Evolutionary conservation across 257 asterid species (phyloP).

Genomic region (Petunia axillaris): DNA sequence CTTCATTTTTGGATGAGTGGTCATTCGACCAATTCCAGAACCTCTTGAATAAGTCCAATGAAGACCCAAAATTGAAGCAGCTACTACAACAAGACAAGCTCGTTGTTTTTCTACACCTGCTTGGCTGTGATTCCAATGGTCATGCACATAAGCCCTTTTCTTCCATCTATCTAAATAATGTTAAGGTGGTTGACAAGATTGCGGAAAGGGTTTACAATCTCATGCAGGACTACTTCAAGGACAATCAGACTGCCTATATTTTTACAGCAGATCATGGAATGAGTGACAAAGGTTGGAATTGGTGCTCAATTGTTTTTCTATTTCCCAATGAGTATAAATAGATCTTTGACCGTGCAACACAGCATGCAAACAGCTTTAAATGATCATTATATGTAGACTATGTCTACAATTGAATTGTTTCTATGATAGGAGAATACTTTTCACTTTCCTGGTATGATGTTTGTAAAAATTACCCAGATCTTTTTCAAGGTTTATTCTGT

Average conservation of each 20-base stretch:
- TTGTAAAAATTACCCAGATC: neutral
- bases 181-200: constrained; percentile 91
- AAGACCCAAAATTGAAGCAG: constrained; percentile 70
- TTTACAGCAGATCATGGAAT: constrained; percentile 99
- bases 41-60: constrained; percentile 78
- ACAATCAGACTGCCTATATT: constrained; percentile 78
- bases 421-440: neutral
- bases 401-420: neutral
- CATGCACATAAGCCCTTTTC: constrained; percentile 99
- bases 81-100: constrained; percentile 89
- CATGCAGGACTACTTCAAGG: constrained; percentile 84
- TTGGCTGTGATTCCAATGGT: constrained; percentile 98
- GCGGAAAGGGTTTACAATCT: constrained; percentile 96
- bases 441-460: neutral
- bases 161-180: constrained; percentile 91
- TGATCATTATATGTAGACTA: neutral
- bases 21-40: constrained; percentile 80
- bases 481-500: neutral
- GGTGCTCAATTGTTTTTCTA: constrained; percentile 18
- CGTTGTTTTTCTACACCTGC: constrained; percentile 83
- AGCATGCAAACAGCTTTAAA: neutral
- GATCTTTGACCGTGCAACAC: constrained; percentile 3
- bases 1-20: constrained; percentile 98
- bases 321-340: neutral
- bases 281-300: constrained; percentile 90